These are phyloP conservation scores for Yamadazyma tumulicola DNA, from an alignment of 805 yeast genomes.

Conservation along the genomic window DNA sequence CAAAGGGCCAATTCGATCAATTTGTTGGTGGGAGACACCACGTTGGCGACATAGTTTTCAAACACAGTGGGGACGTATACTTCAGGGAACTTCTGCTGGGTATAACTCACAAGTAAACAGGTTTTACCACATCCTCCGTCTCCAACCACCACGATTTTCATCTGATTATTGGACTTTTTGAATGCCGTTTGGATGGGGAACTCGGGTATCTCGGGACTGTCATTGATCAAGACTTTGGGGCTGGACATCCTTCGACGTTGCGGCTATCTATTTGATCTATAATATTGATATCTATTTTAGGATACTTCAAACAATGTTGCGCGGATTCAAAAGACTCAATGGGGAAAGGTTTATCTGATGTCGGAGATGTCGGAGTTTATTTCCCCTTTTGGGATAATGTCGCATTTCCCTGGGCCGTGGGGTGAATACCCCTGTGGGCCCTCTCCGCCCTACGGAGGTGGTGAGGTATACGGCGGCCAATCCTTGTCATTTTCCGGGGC, in stretches of 20 bases:
- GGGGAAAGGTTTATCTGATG: too few relatives aligned
- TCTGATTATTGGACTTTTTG: constrained; percentile 19
- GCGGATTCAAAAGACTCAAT: too few relatives aligned
- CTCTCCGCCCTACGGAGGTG: too few relatives aligned
- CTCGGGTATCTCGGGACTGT: constrained; percentile 35
- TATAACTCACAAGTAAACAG: constrained; percentile 63
- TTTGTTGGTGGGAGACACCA: constrained; percentile 72
- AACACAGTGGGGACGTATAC: constrained; percentile 79
- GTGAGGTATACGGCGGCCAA: too few relatives aligned
- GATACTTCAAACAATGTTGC: too few relatives aligned
- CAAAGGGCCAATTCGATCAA: constrained; percentile 71
- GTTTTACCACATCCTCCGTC: constrained; percentile 94
- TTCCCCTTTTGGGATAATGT: too few relatives aligned
- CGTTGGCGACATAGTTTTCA: constrained; percentile 68
- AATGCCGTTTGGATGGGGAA: constrained; percentile 27
- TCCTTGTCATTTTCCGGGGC: too few relatives aligned
- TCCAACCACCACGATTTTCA: constrained; percentile 78
- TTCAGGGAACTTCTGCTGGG: constrained; percentile 67
- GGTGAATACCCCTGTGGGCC: too few relatives aligned
- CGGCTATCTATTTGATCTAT: too few relatives aligned
- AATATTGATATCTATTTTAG: too few relatives aligned
- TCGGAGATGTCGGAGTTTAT: too few relatives aligned
- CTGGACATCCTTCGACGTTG: constrained; percentile 5
- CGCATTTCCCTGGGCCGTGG: too few relatives aligned
- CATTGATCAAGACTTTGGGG: constrained; percentile 24